Base-by-base conservation (phyloP, 192 early-diverging fungal species). In the Spizellomyces punctatus region DNA sequence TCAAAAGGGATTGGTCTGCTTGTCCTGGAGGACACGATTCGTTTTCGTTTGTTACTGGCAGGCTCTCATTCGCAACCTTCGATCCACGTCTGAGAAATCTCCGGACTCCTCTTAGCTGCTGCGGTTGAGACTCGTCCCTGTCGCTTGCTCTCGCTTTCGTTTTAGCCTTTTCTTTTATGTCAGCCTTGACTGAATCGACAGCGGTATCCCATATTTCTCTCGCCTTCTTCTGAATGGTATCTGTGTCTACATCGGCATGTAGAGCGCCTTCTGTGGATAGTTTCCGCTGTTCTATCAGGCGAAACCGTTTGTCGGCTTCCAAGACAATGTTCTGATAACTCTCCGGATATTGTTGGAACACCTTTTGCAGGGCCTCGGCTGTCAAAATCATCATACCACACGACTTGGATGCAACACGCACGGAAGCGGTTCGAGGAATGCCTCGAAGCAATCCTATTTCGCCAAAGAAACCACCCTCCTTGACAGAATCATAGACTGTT, bases 381-480 rank as follows among this genome's bases (percentile, higher is more conserved):
- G 79, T 75, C 59, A 86, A 52, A 14, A 80, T 64, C 44, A 86
- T 78, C n/a, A 80, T 64, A 58, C 76, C 73, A 64, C 81, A 83
- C 5, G 16, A 56, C 10, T 67, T 55, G 5, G 72, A 70, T 2
- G 78, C 71, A 14, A 79, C 78, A 5, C 78, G 67, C 0, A 86
- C 74, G 0, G 81, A 70, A 16, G 84, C 84, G 4, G 84, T 86
- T 16, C 84, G 66, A 43, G 76, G 44, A 43, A 82, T 76, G 10
- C 75, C 75, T 10, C 75, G 66, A 12, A 86, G 57, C 10, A 86
- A 44, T 1, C 85, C 85, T 21, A 87, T 73, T 81, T 87, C 85
- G 17, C 85, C 85, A 74, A 87, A 87, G 60, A 85, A 87, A 9
- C 74, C 85, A 17, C 85, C 85, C 27, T 72, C 72, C 47, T 72